Evolutionary conservation across 192 early-diverging fungal genomes (phyloP).

Genomic region (Umbelopsis isabellina): DNA sequence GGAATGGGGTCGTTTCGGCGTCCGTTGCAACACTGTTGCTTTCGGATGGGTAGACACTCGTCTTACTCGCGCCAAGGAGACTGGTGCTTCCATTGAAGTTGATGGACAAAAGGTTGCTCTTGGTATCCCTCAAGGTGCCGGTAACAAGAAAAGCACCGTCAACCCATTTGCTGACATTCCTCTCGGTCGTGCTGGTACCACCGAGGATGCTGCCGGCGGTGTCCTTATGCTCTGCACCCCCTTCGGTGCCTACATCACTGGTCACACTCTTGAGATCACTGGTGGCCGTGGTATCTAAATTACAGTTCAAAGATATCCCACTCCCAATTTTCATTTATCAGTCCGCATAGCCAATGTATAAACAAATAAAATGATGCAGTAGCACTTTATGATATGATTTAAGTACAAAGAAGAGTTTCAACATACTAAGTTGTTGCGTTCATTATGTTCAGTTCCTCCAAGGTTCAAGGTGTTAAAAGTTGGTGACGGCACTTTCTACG

Average conservation of each 20-base stretch:
- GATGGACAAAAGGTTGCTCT: slow-evolving; percentile 63
- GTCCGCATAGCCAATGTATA: not conserved
- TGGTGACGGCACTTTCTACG: too few relatives aligned
- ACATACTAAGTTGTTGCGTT: too few relatives aligned
- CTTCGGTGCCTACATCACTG: slow-evolving; percentile 59
- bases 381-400: too few relatives aligned
- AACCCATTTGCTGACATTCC: slow-evolving; percentile 55
- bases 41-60: slow-evolving; percentile 70
- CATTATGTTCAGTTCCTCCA: too few relatives aligned
- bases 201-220: slow-evolving; percentile 66
- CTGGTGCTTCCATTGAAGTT: slow-evolving; percentile 60
- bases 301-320: not conserved
- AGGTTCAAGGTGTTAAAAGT: too few relatives aligned
- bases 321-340: not conserved
- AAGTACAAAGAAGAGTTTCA: too few relatives aligned
- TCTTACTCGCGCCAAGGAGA: slow-evolving; percentile 66
- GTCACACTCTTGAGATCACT: slow-evolving; percentile 64
- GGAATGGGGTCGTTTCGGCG: slow-evolving; percentile 69
- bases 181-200: slow-evolving; percentile 56
- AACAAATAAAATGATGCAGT: not conserved
- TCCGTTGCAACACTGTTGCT: slow-evolving; percentile 65
- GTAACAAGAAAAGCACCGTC: slow-evolving; percentile 35
- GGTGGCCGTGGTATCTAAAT: slow-evolving; percentile 64
- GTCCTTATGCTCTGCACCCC: slow-evolving; percentile 62
- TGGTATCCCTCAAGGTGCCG: slow-evolving; percentile 57